Base-by-base conservation (phyloP, 2,329 filamentous ascomycete genomes). In the Aureobasidium namibiae region DNA sequence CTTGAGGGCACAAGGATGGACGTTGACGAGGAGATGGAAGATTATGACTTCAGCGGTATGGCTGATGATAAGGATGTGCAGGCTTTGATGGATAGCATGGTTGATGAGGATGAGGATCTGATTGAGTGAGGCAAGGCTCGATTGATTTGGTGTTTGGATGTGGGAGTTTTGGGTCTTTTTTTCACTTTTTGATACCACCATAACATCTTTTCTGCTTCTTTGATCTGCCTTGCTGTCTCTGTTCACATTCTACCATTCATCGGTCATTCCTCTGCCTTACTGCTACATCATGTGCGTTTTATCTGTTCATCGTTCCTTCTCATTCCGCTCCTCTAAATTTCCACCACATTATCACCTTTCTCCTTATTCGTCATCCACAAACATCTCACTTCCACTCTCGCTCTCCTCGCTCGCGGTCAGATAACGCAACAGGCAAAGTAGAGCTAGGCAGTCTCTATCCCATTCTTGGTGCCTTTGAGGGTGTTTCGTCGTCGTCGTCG, bases 81-180 rank as follows among this genome's bases (percentile, higher is more conserved):
- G 54, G 61, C 58, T 34, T 24, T 63, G 54, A 45, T 63, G 62
- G 60, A 63, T 4, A 63, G 60, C 41, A 56, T 63, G 52, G 60
- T 56, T 41, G 60, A 62, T 24, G 54, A 54, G 5, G 62, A 63
- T 59, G 62, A 63, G 13, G 61, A 63, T n/a, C 36, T 63, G 52
- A 54, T 60, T 5, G 59, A 56, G 38, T 60, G 41, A 39, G 29
- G 29, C 21, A 29, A 24, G n/a, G 10, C 8, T 46, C 24, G 3
- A 18, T 16, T 21, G 39, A n/a, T 24, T 24, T 41, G 14, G 29
- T 7, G 38, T 57, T 3, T 56, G n/a, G 1, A 39, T 26, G n/a
- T 41, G 16, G 23, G 23, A 42, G 1, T 3, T 7, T 21, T 11
- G 42, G 31, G 31, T 38, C 26, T 54, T 39, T 26, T 29, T 31